Evolutionary conservation across 768 basidiomycete species (phyloP).

Genomic region (Sporobolomyces pararoseus): DNA sequence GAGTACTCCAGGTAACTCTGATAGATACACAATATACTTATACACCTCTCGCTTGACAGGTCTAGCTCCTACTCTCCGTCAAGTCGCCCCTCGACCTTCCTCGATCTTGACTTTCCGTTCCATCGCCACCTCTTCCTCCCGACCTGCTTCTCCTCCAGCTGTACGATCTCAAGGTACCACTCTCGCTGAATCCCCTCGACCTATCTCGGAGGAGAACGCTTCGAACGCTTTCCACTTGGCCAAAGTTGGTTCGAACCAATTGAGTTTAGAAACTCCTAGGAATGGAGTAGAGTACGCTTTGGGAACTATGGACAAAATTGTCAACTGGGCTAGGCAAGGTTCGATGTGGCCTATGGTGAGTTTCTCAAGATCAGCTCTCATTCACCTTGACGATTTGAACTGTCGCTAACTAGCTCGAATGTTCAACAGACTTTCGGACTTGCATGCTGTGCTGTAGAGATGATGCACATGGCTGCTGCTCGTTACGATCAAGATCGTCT

Average conservation of each 20-base stretch:
- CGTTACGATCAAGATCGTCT: constrained; percentile 97
- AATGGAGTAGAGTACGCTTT: constrained; percentile 98
- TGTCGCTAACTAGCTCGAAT: no score
- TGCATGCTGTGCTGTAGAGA: constrained; percentile 98
- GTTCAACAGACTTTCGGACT: constrained; percentile 62
- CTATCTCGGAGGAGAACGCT: constrained; percentile 12
- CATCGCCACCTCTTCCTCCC: constrained; percentile 31
- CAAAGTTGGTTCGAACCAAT: constrained; percentile 40
- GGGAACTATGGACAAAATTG: constrained; percentile 90
- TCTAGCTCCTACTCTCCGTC: constrained; percentile 32
- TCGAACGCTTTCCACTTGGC: constrained; percentile 36
- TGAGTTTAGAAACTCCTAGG: constrained; percentile 68
- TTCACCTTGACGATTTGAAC: no score
- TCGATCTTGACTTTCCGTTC: constrained; percentile 15
- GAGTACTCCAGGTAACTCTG: no score
- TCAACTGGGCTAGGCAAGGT: constrained; percentile 95
- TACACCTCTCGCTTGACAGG: not conserved
- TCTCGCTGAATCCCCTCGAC: not conserved
- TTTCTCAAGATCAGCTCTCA: constrained; percentile 49
- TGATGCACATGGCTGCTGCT: constrained; percentile 99
- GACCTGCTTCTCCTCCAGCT: constrained; percentile 10
- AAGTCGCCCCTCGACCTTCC: constrained; percentile 14
- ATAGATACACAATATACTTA: not conserved
- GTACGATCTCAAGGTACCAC: constrained; percentile 5
- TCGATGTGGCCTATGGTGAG: constrained; percentile 99